A percentile compares a stretch with the other conserved stretches of the same genome.
phyloP scores from a whole-genome alignment of 2,329 filamentous ascomycete species.

The Catunica adiposa region DNA sequence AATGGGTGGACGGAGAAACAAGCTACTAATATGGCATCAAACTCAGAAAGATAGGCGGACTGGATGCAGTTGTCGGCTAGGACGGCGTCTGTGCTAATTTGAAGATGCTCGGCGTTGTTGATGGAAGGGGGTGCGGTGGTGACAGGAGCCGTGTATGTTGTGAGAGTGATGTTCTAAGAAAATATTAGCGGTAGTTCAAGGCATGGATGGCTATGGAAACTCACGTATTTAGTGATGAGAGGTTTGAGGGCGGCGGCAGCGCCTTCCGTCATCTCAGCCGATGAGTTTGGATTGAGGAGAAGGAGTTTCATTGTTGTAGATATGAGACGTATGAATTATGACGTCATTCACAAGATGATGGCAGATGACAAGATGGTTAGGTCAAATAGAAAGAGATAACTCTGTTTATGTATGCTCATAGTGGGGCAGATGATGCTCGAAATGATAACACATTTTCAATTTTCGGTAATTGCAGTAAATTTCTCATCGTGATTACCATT shows the following conservation, averaged over 20 bases:
- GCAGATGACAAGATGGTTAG: no score
- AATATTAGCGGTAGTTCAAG: no score
- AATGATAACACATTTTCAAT: no score
- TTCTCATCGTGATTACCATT: no score
- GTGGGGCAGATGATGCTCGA: no score
- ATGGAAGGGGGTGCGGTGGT: conserved; percentile 40
- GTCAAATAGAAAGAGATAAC: no score
- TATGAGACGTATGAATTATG: no score
- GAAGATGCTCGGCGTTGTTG: conserved; percentile 55
- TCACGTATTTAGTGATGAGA: conserved; percentile 22
- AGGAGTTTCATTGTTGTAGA: conserved; percentile 32
- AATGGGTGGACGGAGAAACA: conserved; percentile 80
- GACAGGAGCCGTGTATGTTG: not conserved
- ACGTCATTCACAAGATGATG: no score
- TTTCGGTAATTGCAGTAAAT: no score
- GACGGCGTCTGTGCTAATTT: conserved; percentile 44
- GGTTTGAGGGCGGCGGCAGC: conserved; percentile 34
- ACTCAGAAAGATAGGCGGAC: conserved; percentile 17
- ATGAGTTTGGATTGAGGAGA: conserved; percentile 69
- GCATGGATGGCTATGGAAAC: not conserved
- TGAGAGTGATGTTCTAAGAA: no score
- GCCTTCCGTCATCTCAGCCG: conserved; percentile 51
- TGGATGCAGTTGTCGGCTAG: conserved; percentile 29
- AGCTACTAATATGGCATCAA: conserved; percentile 63
- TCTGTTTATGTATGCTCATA: no score